Base-by-base conservation (phyloP, 139 green algal genomes). In the Spirogloea muscicola region DNA sequence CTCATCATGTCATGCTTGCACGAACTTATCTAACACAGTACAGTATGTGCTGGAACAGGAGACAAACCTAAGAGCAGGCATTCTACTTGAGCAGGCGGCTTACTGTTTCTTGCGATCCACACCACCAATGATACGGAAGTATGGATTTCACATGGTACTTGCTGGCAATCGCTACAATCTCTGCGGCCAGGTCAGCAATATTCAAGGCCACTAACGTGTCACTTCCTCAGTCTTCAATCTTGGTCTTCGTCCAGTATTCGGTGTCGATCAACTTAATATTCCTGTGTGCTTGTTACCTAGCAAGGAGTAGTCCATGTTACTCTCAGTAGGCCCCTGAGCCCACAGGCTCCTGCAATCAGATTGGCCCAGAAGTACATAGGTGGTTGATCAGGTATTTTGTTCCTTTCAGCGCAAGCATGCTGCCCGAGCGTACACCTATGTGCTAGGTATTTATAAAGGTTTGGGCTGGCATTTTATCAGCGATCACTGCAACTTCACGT, bases 81-180 rank as follows among this genome's bases (percentile, higher is more conserved):
- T 97, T 66, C 79, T 96, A 68, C 76, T 96, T 79, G 92, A 97
- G 85, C 88, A 92, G 80, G 87, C 90, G 16, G 92, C 89, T 1
- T 82, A 88, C 43, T 78, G 49, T 27, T 89, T 92, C 74, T 85
- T 97, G 58, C 84, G 72, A 37, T 57, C 44, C 25, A 1, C 31
- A 18, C 78, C 78, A 16, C 69, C 62, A 21, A 58, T 76, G 6
- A 40, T 80, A 67, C 84, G 85, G n/a, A 79, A 95, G 29, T 94
- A 89, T 74, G 89, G 86, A 3, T 97, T 97, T 77, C 84, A 94
- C 44, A 85, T 94, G 60, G 91, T 97, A 36, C 88, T 97, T 52
- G 90, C 92, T 1, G 92, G 89, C 5, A 86, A 97, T 70, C 84
- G 91, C 34, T 97, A 90, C 85, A 86, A 91, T 69, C 72, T 74